Evolutionary conservation across 495 filamentous ascomycete species (phyloP), one percentile per base, ranked within the genome.

Genomic region (Amniculicola lignicola): DNA sequence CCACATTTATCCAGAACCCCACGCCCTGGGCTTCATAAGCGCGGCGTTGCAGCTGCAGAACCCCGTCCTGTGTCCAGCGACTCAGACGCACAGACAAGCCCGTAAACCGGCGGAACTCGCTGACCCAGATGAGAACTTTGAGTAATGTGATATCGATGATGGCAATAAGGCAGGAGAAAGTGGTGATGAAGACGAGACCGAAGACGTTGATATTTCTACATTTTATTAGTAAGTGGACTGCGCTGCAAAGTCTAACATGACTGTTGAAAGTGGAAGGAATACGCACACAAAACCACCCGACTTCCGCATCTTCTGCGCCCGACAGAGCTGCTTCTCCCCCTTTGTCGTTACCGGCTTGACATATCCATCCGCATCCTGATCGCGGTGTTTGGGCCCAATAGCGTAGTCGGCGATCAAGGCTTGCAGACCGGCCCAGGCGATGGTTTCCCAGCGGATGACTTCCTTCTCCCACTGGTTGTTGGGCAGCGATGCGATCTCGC

Each of bases 391-490:
- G 4, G 51, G 6, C 10, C 51, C 51, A 4, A 25, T 54, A 2
- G 24, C 9, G 12, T 36, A 23, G 24, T 54, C 39, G 1, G 2
- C 28, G 3, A 39, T 12, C 2, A 14, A 6, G 16, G n/a, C 5
- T 4, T 54, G 51, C 2, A 54, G 23, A 6, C 2, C 15, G 19
- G 51, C 37, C 40, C 28, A 45, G n/a, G 40, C 10, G 14, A n/a
- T 18, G 4, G 37, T 2, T 23, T 43, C 38, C 51, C 51, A 54
- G 21, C 33, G 2, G 11, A 7, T 19, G 4, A 54, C 39, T 10
- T 54, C 51, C 12, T 43, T 54, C 22, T 23, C 18, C 51, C 51
- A 54, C 25, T 54, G 51, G 16, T 54, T 18, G 35, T 45, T 25
- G 10, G 52, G 52, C n/a, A 55, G 54, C 9, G 46, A 47, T 7